Conservation (phyloP, 2,329 filamentous ascomycete genomes). For the Fusarium metavorans region DNA sequence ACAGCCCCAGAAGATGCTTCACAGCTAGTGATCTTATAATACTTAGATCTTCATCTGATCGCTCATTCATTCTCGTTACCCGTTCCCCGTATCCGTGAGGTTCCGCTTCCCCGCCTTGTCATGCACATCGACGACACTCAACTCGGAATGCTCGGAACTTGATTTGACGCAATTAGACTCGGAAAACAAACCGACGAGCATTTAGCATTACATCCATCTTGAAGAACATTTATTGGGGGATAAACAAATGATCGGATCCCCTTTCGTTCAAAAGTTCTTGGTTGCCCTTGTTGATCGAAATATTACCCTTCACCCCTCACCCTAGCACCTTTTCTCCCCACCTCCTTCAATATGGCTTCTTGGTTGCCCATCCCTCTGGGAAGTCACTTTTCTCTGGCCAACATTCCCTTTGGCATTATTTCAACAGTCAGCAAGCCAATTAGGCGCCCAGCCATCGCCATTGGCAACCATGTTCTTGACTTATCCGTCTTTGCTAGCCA, state of each 20-base stretch:
- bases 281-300: too few species aligned
- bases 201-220: neutral
- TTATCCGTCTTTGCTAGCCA: constrained; percentile 68
- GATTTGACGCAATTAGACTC: neutral
- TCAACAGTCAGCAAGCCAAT: constrained; percentile 67
- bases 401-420: constrained; percentile 87
- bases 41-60: neutral
- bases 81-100: neutral
- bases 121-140: neutral
- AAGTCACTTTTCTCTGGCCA: constrained; percentile 66
- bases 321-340: neutral
- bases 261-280: neutral
- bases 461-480: constrained; percentile 79
- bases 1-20: neutral
- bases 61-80: neutral
- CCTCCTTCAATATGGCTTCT: constrained; percentile 16
- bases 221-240: neutral
- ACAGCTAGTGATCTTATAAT: neutral
- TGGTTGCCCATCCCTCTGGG: constrained; percentile 44
- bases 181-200: neutral
- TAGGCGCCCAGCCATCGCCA: constrained; percentile 75
- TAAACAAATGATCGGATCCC: neutral
- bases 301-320: neutral
- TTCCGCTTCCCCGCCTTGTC: neutral
- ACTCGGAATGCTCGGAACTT: constrained; percentile 8